These are phyloP conservation scores for Zizania latifolia DNA, from an alignment of 176 grass and related monocot species.

Conservation along the genomic window DNA sequence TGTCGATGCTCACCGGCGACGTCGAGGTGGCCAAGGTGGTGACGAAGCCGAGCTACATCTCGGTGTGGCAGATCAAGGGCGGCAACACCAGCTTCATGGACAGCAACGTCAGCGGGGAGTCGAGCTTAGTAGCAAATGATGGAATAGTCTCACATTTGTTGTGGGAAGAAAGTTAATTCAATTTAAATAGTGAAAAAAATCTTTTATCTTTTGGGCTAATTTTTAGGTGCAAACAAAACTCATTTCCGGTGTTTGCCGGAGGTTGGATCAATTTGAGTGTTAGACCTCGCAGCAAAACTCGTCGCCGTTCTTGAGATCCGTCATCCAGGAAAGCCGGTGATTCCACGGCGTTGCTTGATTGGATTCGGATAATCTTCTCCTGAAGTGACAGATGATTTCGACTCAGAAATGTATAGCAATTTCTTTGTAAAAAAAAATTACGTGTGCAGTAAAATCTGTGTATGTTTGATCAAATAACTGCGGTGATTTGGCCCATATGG, in stretches of 20 bases:
- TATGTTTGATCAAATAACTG: background rate
- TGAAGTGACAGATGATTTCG: background rate
- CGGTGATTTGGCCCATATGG: background rate
- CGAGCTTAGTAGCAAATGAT: no score
- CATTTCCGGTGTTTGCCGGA: no score
- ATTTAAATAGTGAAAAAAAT: no score
- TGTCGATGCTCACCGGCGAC: slow-evolving; percentile 61
- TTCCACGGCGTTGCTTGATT: background rate
- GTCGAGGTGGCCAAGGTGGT: slow-evolving; percentile 28
- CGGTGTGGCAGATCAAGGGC: slow-evolving; percentile 66
- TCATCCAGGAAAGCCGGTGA: slow-evolving; percentile 40
- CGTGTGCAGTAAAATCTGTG: background rate
- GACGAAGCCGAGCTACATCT: slow-evolving; percentile 63
- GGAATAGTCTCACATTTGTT: no score
- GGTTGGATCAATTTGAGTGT: no score
- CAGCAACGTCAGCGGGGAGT: slow-evolving; percentile 8
- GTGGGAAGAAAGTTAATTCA: no score
- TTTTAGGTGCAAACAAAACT: no score
- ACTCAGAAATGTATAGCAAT: no score
- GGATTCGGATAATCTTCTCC: background rate
- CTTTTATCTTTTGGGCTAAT: no score
- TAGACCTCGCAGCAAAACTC: background rate
- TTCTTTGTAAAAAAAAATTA: no score
- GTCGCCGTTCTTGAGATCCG: slow-evolving; percentile 27
- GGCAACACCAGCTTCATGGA: slow-evolving; percentile 33